Percentiles rank a stretch among this genome's conserved stretches.
These are phyloP conservation scores for Nitzschia inconspicua DNA, from an alignment of 108 stramenopile genomes.

Conservation along the genomic window DNA sequence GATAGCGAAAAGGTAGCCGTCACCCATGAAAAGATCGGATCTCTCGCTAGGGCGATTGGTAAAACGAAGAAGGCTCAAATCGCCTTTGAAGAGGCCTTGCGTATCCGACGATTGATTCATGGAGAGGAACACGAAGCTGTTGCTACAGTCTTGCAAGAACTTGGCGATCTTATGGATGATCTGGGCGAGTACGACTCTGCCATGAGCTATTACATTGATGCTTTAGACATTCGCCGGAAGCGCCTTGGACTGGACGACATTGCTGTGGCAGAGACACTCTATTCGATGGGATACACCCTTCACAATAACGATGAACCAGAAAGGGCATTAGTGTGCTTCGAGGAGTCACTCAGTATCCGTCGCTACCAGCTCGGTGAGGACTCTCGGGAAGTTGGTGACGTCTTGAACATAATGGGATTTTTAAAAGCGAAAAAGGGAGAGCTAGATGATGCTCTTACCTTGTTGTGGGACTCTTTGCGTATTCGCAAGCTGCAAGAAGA, in stretches of 20 bases:
- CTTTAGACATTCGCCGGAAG: conserved; percentile 52
- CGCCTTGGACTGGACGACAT: conserved; percentile 49
- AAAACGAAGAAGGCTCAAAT: conserved; percentile 63
- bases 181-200: conserved; percentile 58
- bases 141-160: conserved; percentile 62
- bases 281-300: conserved; percentile 67
- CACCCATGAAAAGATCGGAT: conserved; percentile 68
- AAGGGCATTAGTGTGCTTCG: conserved; percentile 57
- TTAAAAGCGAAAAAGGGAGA: conserved; percentile 54
- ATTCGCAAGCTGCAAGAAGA: conserved; percentile 61
- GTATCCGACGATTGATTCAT: conserved; percentile 52
- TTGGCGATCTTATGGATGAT: conserved; percentile 78
- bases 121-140: conserved; percentile 67
- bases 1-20: conserved; percentile 66
- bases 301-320: conserved; percentile 51
- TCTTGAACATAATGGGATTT: conserved; percentile 77
- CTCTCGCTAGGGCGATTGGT: conserved; percentile 41
- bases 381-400: conserved; percentile 67
- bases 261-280: conserved; percentile 60
- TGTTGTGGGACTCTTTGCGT: conserved; percentile 61
- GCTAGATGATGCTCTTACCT: conserved; percentile 50
- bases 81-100: conserved; percentile 59
- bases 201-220: conserved; percentile 63
- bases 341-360: conserved; percentile 61
- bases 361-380: conserved; percentile 50